phyloP scores from a whole-genome alignment of 2,329 filamentous ascomycete genomes.

The Fusarium nygamai region DNA sequence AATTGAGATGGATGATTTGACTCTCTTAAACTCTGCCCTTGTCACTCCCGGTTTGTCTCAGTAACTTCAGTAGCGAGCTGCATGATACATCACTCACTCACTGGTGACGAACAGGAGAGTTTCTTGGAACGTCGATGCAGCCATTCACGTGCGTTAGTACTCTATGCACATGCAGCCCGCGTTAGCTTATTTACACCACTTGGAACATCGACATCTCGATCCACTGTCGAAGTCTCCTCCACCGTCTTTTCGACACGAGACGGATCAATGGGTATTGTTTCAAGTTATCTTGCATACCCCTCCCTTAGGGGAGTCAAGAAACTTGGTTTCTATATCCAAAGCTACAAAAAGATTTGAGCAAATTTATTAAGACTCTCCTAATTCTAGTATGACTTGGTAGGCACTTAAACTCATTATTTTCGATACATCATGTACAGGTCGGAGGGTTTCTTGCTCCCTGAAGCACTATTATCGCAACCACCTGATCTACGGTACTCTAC shows the following conservation, averaged over 20 bases:
- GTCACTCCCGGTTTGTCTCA: not conserved
- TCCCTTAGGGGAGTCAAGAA: not conserved
- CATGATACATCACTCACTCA: not conserved
- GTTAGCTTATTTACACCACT: slow-evolving; percentile 1
- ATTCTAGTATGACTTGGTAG: not conserved
- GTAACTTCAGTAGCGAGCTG: not conserved
- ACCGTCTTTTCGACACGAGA: slow-evolving; percentile 35
- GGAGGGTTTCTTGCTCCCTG: not conserved
- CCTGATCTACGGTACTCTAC: not conserved
- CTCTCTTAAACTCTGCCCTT: slow-evolving; percentile 17
- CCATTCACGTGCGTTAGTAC: not conserved
- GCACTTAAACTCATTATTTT: not conserved
- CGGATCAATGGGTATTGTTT: slow-evolving; percentile 6
- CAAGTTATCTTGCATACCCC: not conserved
- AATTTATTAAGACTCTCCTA: not conserved
- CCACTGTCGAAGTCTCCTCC: slow-evolving; percentile 25
- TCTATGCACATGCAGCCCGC: not conserved
- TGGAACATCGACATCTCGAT: slow-evolving; percentile 2
- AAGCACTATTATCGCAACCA: not conserved
- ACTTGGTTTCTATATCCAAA: not conserved
- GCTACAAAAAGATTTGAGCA: not conserved
- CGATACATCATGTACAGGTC: not conserved
- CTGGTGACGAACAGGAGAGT: not conserved
- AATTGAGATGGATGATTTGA: slow-evolving; percentile 17
- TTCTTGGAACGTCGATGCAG: not conserved